These are phyloP conservation scores for Talaromyces sp. DNA, from an alignment of 2,329 filamentous ascomycete genomes.

Conservation along the genomic window DNA sequence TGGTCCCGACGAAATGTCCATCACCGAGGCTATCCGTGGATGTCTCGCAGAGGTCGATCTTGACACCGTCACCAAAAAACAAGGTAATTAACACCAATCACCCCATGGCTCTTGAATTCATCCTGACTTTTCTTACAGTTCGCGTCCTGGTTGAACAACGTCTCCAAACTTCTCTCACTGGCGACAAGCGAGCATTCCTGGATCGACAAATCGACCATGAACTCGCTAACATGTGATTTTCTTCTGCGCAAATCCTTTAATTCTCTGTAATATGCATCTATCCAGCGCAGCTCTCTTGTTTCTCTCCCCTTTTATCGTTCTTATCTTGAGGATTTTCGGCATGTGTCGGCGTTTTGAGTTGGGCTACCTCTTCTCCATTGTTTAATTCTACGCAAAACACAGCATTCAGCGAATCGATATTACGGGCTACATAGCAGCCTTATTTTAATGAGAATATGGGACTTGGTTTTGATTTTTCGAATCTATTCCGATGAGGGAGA, in stretches of 20 bases:
- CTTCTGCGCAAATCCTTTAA: conserved; percentile 8
- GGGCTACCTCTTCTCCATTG: conserved; percentile 2
- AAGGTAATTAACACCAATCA: conserved; percentile 53
- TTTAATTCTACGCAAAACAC: background rate
- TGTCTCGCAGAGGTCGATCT: conserved; percentile 88
- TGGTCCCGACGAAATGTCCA: conserved; percentile 77
- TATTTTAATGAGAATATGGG: conserved; percentile 3
- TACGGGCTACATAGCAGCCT: background rate
- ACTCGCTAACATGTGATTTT: conserved; percentile 81
- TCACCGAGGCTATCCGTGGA: conserved; percentile 79
- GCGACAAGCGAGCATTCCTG: conserved; percentile 85
- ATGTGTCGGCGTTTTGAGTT: conserved; percentile 25
- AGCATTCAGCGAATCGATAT: conserved; percentile 14
- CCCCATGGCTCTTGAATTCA: background rate
- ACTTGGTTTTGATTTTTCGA: background rate
- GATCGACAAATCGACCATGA: conserved; percentile 92
- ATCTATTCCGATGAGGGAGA: too few relatives aligned
- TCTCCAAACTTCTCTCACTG: conserved; percentile 82
- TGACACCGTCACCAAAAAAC: conserved; percentile 98
- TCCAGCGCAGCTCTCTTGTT: conserved; percentile 11
- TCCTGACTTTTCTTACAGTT: conserved; percentile 47
- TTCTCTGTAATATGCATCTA: conserved; percentile 25
- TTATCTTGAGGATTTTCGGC: conserved; percentile 18
- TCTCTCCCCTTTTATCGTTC: background rate
- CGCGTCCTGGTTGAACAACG: conserved; percentile 89